Base-by-base conservation (phyloP, 768 basidiomycete genomes). In the Tricholoma bakamatsutake region DNA sequence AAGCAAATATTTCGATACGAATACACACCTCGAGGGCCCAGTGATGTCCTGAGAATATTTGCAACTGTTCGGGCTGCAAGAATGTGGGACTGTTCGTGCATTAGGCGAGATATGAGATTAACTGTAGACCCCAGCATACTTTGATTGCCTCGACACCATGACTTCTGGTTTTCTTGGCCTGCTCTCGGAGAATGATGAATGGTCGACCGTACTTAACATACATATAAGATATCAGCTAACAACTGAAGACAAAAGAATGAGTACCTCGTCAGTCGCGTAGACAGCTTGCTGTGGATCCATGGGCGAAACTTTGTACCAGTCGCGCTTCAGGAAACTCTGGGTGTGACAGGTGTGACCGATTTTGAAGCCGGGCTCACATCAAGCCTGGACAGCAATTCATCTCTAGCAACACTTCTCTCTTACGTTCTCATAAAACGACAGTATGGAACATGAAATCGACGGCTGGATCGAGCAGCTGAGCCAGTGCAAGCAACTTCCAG, bases 101-200 rank as follows among this genome's bases (percentile, higher is more conserved):
- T 46, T 40, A 57, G 17, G 24, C 51, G 27, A 52, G 65, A 52
- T 15, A 56, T 17, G 56, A 45, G 55, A 59, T 18, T 40, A 51
- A 63, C 50, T 42, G 50, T 40, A 55, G 37, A 55, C 35, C 24
- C 11, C 45, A 53, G 51, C 61, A 37, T 39, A 92, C 94, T 81
- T 96, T 95, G 78, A 98, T 97, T 62, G 96, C 96, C 71, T 95
- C 92, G 58, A 88, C 69, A 51, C 96, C 96, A 74, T 98, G 94
- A 28, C 80, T 83, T 63, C 96, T 82, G 10, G 92, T 96, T 79
- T 94, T 97, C 76, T 71, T 96, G 54, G 78, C 85, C 71, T 98
- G 96, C 66, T 98, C 95, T 30, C 94, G 82, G 55, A 98, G 80
- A 74, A 98, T 96, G 69, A 98, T 96, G 69, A 98, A 98, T n/a